A percentile compares a stretch with the other conserved stretches of the same genome.
These are phyloP conservation scores for Amaranthus tricolor DNA, from an alignment of 179 eudicot species.

Conservation along the genomic window DNA sequence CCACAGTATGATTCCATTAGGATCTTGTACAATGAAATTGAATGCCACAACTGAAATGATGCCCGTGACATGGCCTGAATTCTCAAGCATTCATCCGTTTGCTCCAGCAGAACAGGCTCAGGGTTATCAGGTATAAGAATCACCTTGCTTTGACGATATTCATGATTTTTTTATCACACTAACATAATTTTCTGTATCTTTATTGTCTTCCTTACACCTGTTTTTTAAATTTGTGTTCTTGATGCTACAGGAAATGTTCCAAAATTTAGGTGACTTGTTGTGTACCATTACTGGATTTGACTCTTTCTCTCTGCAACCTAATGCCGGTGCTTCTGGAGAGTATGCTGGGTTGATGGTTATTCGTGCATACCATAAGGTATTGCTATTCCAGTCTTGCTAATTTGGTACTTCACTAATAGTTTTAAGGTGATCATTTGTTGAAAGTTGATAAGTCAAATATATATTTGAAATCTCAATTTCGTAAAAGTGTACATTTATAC, in stretches of 20 bases:
- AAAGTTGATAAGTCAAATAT: background rate
- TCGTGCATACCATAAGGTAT: conserved; percentile 94
- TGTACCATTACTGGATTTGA: conserved; percentile 94
- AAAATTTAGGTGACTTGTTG: conserved; percentile 72
- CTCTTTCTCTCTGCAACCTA: conserved; percentile 95
- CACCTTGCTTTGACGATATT: background rate
- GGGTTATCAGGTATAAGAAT: conserved; percentile 75
- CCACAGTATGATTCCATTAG: conserved; percentile 98
- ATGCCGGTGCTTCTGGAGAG: conserved; percentile 99
- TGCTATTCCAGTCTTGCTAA: conserved; percentile 10
- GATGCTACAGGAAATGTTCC: conserved; percentile 75
- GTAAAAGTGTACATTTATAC: background rate
- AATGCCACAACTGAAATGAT: conserved; percentile 98
- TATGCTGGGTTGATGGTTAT: conserved; percentile 98
- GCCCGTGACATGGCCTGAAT: conserved; percentile 94
- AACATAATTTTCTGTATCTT: background rate
- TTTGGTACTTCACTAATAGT: background rate
- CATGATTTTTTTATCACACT: background rate
- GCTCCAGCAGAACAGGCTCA: conserved; percentile 83
- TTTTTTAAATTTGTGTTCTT: background rate
- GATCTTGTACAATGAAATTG: conserved; percentile 98
- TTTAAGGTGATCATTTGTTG: background rate
- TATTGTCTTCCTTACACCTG: background rate
- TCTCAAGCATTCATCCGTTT: conserved; percentile 81
- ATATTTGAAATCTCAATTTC: background rate